phyloP scores from a whole-genome alignment of 257 asterid species.

The Knoxia roxburghii region DNA sequence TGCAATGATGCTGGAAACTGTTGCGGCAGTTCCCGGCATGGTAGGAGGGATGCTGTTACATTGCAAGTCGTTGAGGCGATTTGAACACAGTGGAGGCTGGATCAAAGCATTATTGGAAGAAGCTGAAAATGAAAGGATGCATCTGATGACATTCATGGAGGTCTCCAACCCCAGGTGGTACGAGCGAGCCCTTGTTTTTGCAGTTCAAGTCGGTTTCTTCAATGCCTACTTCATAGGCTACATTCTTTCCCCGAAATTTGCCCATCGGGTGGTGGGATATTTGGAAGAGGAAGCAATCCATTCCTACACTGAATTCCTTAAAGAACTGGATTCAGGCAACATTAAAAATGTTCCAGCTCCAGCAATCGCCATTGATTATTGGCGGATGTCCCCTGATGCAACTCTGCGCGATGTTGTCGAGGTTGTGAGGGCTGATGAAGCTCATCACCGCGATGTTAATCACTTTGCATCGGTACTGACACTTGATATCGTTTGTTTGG shows the following conservation, averaged over 20 bases:
- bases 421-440: conserved; percentile 84
- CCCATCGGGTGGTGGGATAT: conserved; percentile 69
- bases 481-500: neutral
- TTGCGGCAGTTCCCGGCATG: conserved; percentile 78
- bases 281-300: conserved; percentile 69
- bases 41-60: conserved; percentile 67
- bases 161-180: conserved; percentile 60
- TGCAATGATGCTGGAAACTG: conserved; percentile 73
- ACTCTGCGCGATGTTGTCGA: conserved; percentile 78
- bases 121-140: conserved; percentile 75
- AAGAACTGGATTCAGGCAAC: conserved; percentile 59
- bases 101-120: conserved; percentile 58
- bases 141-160: conserved; percentile 78
- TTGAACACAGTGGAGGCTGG: conserved; percentile 70
- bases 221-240: conserved; percentile 62
- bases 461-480: conserved; percentile 77
- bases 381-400: conserved; percentile 55
- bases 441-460: conserved; percentile 93
- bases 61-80: conserved; percentile 49
- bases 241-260: conserved; percentile 53
- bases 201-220: conserved; percentile 77
- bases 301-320: conserved; percentile 54
- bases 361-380: conserved; percentile 83
- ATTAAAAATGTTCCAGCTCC: conserved; percentile 84
- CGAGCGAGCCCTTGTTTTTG: conserved; percentile 55